Conservation (phyloP, 371 early-diverging fungal genomes). For the Homolaphlyctis polyrhiza region DNA sequence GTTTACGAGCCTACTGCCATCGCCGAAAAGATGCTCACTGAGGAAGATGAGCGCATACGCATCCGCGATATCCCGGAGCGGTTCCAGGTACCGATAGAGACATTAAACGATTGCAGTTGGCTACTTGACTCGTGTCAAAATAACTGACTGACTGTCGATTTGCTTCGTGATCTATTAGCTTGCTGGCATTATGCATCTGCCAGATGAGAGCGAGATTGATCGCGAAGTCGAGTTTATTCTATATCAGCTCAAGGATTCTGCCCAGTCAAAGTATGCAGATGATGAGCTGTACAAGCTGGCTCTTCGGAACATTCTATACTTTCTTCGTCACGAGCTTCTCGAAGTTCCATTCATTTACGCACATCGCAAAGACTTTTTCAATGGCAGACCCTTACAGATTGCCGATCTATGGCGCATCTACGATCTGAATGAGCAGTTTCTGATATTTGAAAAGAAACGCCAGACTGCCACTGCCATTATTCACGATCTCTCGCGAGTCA, state of each 20-base stretch:
- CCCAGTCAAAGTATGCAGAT: no score
- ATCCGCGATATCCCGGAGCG: slow-evolving; percentile 89
- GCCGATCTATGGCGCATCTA: slow-evolving; percentile 81
- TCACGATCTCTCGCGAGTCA: slow-evolving; percentile 19
- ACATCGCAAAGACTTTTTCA: slow-evolving; percentile 75
- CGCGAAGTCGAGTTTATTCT: no score
- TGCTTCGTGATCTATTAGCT: no score
- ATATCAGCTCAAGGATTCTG: no score
- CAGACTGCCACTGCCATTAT: slow-evolving; percentile 11
- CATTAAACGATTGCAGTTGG: no score
- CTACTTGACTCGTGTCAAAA: no score
- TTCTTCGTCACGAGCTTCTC: slow-evolving; percentile 65
- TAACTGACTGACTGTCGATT: no score
- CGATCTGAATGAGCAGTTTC: slow-evolving; percentile 67
- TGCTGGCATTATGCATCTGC: no score
- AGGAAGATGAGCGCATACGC: slow-evolving; percentile 84
- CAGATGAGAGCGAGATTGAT: no score
- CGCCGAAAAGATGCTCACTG: slow-evolving; percentile 84
- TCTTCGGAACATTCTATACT: slow-evolving; percentile 62
- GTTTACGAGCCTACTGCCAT: slow-evolving; percentile 91
- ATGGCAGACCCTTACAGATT: slow-evolving; percentile 36
- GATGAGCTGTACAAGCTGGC: not conserved
- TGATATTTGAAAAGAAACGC: slow-evolving; percentile 47
- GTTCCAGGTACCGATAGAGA: slow-evolving; percentile 60
- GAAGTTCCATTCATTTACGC: slow-evolving; percentile 90